These are phyloP conservation scores for Heterobasidion occidentale DNA, from an alignment of 1,284 basidiomycete genomes.

Conservation along the genomic window DNA sequence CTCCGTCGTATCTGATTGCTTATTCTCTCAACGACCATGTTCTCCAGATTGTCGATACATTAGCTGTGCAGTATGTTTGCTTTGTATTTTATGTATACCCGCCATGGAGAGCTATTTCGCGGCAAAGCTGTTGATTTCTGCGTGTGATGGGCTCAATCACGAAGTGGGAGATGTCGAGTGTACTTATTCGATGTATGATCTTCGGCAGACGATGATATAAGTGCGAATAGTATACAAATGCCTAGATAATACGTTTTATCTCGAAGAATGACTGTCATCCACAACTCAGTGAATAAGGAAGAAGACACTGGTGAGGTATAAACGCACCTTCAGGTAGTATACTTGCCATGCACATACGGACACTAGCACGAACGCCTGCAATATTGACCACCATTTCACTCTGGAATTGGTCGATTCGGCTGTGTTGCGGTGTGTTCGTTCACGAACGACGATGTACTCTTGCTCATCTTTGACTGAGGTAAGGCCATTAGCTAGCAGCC, in stretches of 20 bases:
- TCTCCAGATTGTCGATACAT: background rate
- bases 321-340: conserved; percentile 88
- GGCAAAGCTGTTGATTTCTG: no score
- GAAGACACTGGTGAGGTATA: background rate
- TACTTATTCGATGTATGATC: no score
- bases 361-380: conserved; percentile 85
- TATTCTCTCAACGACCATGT: background rate
- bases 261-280: conserved; percentile 76
- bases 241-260: conserved; percentile 79
- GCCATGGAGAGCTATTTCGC: background rate
- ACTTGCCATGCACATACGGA: conserved; percentile 94
- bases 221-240: background rate
- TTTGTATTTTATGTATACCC: background rate
- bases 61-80: background rate
- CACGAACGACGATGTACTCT: conserved; percentile 95
- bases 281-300: conserved; percentile 6
- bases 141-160: no score
- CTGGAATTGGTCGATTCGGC: conserved; percentile 93
- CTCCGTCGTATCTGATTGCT: no score
- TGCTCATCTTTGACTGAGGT: conserved; percentile 97
- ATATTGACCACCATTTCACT: conserved; percentile 98
- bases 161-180: no score
- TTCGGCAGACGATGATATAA: background rate
- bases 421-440: conserved; percentile 90
- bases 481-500: conserved; percentile 78